Evolutionary conservation across 345 rosid species (phyloP).

Genomic region (Excoecaria agallocha): DNA sequence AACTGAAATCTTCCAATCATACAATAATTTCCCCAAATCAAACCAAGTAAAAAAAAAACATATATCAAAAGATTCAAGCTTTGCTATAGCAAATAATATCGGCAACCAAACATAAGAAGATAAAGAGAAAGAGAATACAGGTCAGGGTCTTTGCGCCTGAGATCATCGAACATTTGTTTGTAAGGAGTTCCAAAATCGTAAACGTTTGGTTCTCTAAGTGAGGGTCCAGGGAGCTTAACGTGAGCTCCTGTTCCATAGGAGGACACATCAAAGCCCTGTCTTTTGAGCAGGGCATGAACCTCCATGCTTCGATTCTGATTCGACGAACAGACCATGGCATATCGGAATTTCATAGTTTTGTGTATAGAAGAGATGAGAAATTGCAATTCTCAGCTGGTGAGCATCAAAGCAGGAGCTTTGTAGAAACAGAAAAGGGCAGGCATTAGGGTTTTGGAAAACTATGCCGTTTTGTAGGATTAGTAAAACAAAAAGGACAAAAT

Average conservation of each 20-base stretch:
- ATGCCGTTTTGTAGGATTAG: no score
- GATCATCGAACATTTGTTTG: conserved; percentile 92
- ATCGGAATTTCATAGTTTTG: conserved; percentile 56
- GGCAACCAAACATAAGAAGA: background rate
- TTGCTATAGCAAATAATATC: background rate
- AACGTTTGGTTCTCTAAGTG: conserved; percentile 81
- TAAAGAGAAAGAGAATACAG: conserved; percentile 43
- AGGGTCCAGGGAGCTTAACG: conserved; percentile 89
- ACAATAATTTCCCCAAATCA: background rate
- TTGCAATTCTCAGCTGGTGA: background rate
- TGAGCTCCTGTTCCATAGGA: conserved; percentile 96
- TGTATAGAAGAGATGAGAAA: background rate
- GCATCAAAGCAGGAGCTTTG: no score
- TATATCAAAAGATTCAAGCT: background rate
- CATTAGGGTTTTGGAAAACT: no score
- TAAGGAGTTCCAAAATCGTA: conserved; percentile 96
- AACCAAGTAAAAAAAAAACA: background rate
- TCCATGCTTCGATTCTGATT: conserved; percentile 93
- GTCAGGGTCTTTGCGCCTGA: conserved; percentile 92
- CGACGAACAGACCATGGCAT: conserved; percentile 92
- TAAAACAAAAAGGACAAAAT: no score
- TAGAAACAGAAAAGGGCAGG: no score
- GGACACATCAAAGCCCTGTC: conserved; percentile 87
- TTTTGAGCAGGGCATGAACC: conserved; percentile 74
- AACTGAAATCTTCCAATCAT: conserved; percentile 37